Evolutionary conservation across 345 rosid genomes (phyloP).

Genomic region (Syzygium jambos): DNA sequence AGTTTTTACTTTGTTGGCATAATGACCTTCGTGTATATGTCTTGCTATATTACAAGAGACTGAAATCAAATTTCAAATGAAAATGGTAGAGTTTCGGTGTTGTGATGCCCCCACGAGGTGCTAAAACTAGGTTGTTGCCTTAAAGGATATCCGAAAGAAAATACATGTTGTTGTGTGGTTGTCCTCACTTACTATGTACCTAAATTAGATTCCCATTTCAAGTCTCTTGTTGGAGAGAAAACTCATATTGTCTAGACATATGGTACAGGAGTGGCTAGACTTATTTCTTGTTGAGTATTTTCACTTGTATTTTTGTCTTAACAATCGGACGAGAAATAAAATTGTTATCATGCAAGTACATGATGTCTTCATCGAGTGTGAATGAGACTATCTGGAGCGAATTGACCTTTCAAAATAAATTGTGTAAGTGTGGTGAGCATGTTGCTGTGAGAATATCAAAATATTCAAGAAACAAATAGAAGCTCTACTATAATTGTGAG

Average conservation of each 20-base stretch:
- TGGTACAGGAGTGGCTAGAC: neutral
- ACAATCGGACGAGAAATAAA: neutral
- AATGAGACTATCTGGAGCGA: rapidly evolving
- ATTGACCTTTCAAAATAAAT: neutral
- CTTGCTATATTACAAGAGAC: too few species aligned
- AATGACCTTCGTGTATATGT: too few species aligned
- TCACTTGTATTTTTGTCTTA: neutral
- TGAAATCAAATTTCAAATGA: too few species aligned
- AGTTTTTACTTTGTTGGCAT: too few species aligned
- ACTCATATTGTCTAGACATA: neutral
- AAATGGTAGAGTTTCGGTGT: too few species aligned
- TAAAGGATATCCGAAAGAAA: too few species aligned
- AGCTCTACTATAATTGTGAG: neutral
- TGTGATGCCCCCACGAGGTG: too few species aligned
- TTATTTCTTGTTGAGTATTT: neutral
- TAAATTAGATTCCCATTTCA: too few species aligned
- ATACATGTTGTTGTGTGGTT: too few species aligned
- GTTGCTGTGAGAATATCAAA: rapidly evolving
- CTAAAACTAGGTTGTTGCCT: too few species aligned
- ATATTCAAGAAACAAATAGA: neutral
- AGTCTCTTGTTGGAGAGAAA: too few species aligned
- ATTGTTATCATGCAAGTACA: neutral
- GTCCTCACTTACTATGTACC: too few species aligned
- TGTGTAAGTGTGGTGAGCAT: rapidly evolving
- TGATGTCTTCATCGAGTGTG: neutral